Percentiles rank a stretch among this genome's conserved stretches.
These are phyloP conservation scores for Penicillium hordei DNA, from an alignment of 2,329 filamentous ascomycete genomes.

Conservation along the genomic window DNA sequence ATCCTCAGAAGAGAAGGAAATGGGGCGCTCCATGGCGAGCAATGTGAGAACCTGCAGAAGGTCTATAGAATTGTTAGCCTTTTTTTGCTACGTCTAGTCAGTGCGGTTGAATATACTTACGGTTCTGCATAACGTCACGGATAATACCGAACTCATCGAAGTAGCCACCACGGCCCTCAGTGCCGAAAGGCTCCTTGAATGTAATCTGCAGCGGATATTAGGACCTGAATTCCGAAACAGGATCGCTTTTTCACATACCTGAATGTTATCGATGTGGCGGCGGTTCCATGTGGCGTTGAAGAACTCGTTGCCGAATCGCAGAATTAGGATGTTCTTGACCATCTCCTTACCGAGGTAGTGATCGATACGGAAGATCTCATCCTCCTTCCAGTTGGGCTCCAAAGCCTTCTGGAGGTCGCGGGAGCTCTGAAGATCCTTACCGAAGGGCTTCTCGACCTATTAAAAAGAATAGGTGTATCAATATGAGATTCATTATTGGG, in stretches of 20 bases:
- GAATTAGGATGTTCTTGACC: slow-evolving; percentile 99
- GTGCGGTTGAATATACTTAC: slow-evolving; percentile 40
- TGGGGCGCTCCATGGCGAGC: slow-evolving; percentile 95
- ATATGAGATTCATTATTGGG: neutral
- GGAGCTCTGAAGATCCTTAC: slow-evolving; percentile 92
- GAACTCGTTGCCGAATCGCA: slow-evolving; percentile 98
- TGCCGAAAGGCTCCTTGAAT: slow-evolving; percentile 99
- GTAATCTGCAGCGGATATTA: slow-evolving; percentile 62
- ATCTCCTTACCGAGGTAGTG: slow-evolving; percentile 99
- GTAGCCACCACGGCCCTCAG: slow-evolving; percentile 95
- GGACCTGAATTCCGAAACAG: neutral
- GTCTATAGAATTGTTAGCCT: slow-evolving; percentile 48
- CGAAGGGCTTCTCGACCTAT: slow-evolving; percentile 98
- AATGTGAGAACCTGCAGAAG: slow-evolving; percentile 93
- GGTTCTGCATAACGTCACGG: slow-evolving; percentile 99
- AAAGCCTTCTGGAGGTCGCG: slow-evolving; percentile 92
- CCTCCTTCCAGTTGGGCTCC: slow-evolving; percentile 97
- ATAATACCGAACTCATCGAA: slow-evolving; percentile 99
- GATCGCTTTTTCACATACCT: slow-evolving; percentile 50
- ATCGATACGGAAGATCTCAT: slow-evolving; percentile 98
- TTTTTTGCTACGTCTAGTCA: neutral
- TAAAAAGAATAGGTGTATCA: slow-evolving; percentile 20
- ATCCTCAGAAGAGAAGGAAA: slow-evolving; percentile 97
- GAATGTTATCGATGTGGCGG: slow-evolving; percentile 98
- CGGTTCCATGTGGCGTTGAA: slow-evolving; percentile 98